These are phyloP conservation scores for Sextonia rubra DNA, from an alignment of 164 flowering plant genomes.

Conservation along the genomic window DNA sequence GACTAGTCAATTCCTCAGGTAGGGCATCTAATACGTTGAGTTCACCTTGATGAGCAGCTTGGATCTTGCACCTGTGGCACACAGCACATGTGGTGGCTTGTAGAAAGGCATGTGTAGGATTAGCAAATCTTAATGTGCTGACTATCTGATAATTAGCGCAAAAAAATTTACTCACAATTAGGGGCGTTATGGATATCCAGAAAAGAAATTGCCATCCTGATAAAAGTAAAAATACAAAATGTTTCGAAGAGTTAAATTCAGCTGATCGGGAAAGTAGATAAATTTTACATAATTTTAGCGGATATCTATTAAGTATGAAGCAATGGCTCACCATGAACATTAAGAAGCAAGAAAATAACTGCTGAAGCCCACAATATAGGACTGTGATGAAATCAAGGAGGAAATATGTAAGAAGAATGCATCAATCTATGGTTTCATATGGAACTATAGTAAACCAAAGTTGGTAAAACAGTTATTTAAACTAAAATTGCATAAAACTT, in stretches of 20 bases:
- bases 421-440: neutral
- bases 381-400: slow-evolving; percentile 24
- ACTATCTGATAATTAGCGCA: neutral
- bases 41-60: neutral
- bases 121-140: neutral
- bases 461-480: neutral
- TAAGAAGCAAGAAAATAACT: slow-evolving; percentile 40
- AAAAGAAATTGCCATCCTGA: slow-evolving; percentile 74
- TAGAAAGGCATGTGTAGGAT: neutral
- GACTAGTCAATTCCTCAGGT: neutral
- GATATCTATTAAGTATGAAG: neutral
- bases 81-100: neutral
- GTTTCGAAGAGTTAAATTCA: neutral
- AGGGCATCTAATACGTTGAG: no score
- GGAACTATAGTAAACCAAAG: neutral
- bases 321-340: slow-evolving; percentile 37
- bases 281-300: neutral
- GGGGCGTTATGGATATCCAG: slow-evolving; percentile 63
- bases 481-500: no score
- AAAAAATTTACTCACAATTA: slow-evolving; percentile 45
- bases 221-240: slow-evolving; percentile 11
- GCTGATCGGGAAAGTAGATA: neutral
- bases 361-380: slow-evolving; percentile 50
- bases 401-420: neutral
- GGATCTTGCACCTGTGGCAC: neutral